These are phyloP conservation scores for Trypanosomatidae sp. DNA, from an alignment of 208 protist genomes.

Conservation along the genomic window DNA sequence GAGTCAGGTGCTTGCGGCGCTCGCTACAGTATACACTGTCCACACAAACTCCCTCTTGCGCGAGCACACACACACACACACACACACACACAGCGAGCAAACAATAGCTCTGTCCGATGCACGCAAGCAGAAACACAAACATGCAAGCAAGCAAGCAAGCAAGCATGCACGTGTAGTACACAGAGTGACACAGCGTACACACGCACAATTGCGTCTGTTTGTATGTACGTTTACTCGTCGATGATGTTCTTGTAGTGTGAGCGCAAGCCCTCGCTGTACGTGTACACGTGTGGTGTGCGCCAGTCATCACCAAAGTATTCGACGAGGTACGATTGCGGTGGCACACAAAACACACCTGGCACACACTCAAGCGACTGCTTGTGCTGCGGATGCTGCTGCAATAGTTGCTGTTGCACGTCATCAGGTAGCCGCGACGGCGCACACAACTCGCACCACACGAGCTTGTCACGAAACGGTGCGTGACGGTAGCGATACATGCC, in stretches of 20 bases:
- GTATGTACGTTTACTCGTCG: slow-evolving; percentile 17
- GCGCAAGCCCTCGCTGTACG: slow-evolving; percentile 57
- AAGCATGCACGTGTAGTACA: neutral
- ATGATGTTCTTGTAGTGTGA: slow-evolving; percentile 84
- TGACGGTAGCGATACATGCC: slow-evolving; percentile 82
- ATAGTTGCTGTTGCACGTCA: too few species aligned
- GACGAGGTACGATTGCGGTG: slow-evolving; percentile 40
- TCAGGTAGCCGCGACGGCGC: too few species aligned
- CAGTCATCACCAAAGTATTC: slow-evolving; percentile 83
- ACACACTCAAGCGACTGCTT: neutral
- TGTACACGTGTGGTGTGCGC: slow-evolving; percentile 41
- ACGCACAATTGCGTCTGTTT: neutral
- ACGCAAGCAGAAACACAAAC: neutral
- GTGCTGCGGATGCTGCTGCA: neutral
- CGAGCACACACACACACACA: too few species aligned
- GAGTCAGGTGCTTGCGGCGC: too few species aligned
- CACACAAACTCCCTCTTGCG: too few species aligned
- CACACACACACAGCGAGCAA: too few species aligned
- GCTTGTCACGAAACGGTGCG: slow-evolving; percentile 16
- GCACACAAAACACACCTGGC: slow-evolving; percentile 24
- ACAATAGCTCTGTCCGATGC: too few species aligned
- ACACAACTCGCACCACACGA: slow-evolving; percentile 31
- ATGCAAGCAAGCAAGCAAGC: neutral
- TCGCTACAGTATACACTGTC: too few species aligned
- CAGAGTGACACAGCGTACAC: neutral